phyloP scores from a whole-genome alignment of 331 rosid species.

The Prunus yedoensis region DNA sequence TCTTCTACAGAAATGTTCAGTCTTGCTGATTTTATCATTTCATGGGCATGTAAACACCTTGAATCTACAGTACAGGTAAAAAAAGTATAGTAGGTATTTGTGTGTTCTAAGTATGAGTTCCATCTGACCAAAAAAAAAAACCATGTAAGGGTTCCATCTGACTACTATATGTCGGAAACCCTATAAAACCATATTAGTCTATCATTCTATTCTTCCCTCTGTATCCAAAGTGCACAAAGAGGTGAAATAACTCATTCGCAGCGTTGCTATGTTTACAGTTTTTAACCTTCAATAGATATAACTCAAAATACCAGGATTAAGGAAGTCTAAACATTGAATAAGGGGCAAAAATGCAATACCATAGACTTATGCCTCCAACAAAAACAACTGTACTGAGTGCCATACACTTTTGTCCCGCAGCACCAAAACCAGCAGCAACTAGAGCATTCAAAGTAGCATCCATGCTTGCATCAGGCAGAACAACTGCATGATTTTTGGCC shows the following conservation, averaged over 20 bases:
- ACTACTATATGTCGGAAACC: neutral
- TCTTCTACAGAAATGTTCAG: neutral
- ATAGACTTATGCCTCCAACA: slow-evolving; percentile 69
- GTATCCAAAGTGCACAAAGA: neutral
- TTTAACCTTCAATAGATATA: neutral
- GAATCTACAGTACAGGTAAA: neutral
- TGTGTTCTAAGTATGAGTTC: neutral
- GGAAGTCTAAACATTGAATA: slow-evolving; percentile 6
- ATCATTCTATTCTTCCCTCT: neutral
- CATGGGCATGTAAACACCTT: neutral
- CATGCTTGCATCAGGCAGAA: slow-evolving; percentile 84
- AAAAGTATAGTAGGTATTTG: neutral
- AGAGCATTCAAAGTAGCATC: slow-evolving; percentile 84
- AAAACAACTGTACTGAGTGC: slow-evolving; percentile 95
- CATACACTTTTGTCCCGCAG: slow-evolving; percentile 99
- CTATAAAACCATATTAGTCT: neutral
- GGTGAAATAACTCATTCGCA: neutral
- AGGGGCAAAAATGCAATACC: slow-evolving; percentile 43
- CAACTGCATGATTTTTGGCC: slow-evolving; percentile 91
- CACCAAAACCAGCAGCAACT: slow-evolving; percentile 96
- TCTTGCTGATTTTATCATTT: neutral
- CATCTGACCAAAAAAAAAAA: no score
- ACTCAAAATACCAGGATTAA: neutral
- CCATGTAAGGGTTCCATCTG: neutral
- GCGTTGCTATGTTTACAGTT: neutral